Base-by-base conservation (phyloP, 495 filamentous ascomycete species). In the Aspergillus nidulans region DNA sequence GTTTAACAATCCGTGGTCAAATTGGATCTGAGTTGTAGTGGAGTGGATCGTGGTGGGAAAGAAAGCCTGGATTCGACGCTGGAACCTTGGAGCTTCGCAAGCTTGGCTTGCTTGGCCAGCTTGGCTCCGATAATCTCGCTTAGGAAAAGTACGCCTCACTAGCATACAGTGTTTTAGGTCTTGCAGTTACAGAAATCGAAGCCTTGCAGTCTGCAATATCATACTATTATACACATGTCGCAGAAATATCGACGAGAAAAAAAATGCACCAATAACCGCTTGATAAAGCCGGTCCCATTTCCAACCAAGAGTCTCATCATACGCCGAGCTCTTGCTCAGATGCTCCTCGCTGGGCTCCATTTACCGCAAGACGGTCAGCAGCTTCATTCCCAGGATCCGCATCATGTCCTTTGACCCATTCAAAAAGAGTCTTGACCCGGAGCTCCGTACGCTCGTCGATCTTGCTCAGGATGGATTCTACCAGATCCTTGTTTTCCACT, bases 361-460 rank as follows among this genome's bases (percentile, higher is more conserved):
- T 70, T 20, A 91, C 86, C 6, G 94, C 94, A 53, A 98, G 73
- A 38, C 64, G 68, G 71, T 98, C 94, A 10, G 94, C 91, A 5
- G 83, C 86, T 46, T 82, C 77, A 60, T 96, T 96, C 6, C 91
- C 91, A 6, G 66, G 65, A 51, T 88, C 74, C 12, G 73, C 71
- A 16, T 69, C 75, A 64, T 96, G 91, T 0, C 90, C 92, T 68
- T 92, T 96, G 23, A 97, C 79, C 92, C 91, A 96, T 63, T 84
- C 78, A 56, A 96, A 95, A 36, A 78, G 64, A 0, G 88, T 92
- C 59, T 78, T 69, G 4, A 79, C 83, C 6, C 81, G 81, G 12
- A 77, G 68, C 40, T 73, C 68, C 24, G 83, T 73, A 38, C 94
- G 77, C 59, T 85, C 81, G 16, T 90, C 82, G n/a, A 97, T 85